Percentiles rank a stretch among this genome's conserved stretches.
Conservation (phyloP, 371 early-diverging fungal species). For the Syncephalis fuscata region DNA sequence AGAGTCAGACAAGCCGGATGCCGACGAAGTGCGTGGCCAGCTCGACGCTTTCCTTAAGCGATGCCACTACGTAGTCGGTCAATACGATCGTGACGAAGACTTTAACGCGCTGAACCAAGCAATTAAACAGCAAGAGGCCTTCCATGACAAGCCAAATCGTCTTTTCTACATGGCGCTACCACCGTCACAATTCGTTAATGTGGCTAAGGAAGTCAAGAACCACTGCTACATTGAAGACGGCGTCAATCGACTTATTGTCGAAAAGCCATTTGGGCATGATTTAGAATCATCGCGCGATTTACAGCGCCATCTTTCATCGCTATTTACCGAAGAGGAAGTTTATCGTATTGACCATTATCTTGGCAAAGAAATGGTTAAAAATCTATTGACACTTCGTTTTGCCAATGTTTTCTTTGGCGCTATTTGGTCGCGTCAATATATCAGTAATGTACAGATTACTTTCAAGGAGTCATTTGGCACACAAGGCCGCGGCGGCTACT, state of each 20-base stretch:
- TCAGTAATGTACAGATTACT: constrained; percentile 93
- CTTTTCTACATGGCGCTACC: constrained; percentile 98
- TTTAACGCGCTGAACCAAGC: constrained; percentile 43
- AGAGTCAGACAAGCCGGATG: constrained; percentile 16
- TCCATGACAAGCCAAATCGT: constrained; percentile 23
- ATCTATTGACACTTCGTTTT: constrained; percentile 84
- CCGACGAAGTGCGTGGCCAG: too few relatives aligned
- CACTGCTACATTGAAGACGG: constrained; percentile 34
- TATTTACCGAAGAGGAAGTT: constrained; percentile 81
- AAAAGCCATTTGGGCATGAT: constrained; percentile 98
- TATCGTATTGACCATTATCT: constrained; percentile 98
- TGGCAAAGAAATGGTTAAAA: constrained; percentile 99
- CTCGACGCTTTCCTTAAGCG: constrained; percentile 49
- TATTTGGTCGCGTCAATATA: constrained; percentile 78
- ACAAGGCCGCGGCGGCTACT: constrained; percentile 97
- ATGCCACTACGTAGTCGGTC: constrained; percentile 74
- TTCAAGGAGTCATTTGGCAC: constrained; percentile 98
- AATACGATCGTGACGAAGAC: constrained; percentile 69
- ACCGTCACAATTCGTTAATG: constrained; percentile 82
- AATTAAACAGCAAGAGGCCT: constrained; percentile 31
- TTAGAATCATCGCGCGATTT: constrained; percentile 63
- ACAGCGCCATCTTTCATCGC: constrained; percentile 34
- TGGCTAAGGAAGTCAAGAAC: constrained; percentile 54
- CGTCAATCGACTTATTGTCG: constrained; percentile 70
- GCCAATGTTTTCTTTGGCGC: constrained; percentile 88